These are phyloP conservation scores for Bipolaris gigantea DNA, from an alignment of 2,329 filamentous ascomycete genomes.

Conservation along the genomic window DNA sequence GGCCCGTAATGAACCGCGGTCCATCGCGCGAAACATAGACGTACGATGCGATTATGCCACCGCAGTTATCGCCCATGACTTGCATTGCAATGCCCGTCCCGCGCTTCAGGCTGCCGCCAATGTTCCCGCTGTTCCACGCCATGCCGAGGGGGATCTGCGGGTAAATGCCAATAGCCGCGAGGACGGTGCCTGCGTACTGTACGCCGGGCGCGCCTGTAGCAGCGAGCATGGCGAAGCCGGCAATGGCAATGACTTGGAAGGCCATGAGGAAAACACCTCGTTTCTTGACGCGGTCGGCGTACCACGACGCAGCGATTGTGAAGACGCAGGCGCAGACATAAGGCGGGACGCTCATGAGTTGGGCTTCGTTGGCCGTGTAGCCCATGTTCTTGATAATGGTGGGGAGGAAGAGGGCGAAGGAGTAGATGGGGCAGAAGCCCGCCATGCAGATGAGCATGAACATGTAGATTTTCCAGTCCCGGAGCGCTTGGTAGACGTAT, in stretches of 20 bases:
- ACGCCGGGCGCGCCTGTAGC: slow-evolving; percentile 31
- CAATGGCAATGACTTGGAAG: slow-evolving; percentile 57
- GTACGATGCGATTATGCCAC: slow-evolving; percentile 68
- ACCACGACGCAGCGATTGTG: slow-evolving; percentile 36
- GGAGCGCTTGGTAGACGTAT: slow-evolving; percentile 44
- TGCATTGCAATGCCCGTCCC: slow-evolving; percentile 61
- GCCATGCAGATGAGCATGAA: slow-evolving; percentile 48
- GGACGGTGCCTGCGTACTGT: slow-evolving; percentile 41
- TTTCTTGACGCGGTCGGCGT: slow-evolving; percentile 33
- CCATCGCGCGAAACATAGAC: slow-evolving; percentile 52
- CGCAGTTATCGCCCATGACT: slow-evolving; percentile 62
- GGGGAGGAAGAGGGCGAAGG: slow-evolving; percentile 50
- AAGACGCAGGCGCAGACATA: slow-evolving; percentile 55
- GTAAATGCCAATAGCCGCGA: slow-evolving; percentile 52
- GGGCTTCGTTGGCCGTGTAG: slow-evolving; percentile 53
- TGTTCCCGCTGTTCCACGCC: slow-evolving; percentile 63
- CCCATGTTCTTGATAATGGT: slow-evolving; percentile 66
- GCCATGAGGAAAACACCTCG: slow-evolving; percentile 37
- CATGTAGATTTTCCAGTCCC: slow-evolving; percentile 50
- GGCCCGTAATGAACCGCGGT: slow-evolving; percentile 51
- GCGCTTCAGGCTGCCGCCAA: slow-evolving; percentile 58
- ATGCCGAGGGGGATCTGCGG: slow-evolving; percentile 59
- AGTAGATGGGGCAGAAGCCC: slow-evolving; percentile 49
- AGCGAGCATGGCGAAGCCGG: slow-evolving; percentile 42
- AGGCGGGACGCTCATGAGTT: slow-evolving; percentile 56